These are phyloP conservation scores for Castanea mollissima DNA, from an alignment of 306 rosid species.

Conservation along the genomic window DNA sequence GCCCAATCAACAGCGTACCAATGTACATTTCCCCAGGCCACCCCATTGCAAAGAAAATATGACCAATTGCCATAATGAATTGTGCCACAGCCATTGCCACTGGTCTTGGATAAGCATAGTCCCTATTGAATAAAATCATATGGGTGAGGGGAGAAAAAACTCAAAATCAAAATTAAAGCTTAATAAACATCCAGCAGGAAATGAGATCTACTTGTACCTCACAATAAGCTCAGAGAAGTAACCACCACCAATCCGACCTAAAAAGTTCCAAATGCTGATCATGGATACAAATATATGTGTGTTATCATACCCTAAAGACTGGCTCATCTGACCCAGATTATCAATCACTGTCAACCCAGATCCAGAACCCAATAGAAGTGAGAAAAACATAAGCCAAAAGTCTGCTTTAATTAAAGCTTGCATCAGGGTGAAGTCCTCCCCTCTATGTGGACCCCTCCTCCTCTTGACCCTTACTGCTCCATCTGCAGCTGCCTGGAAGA, in stretches of 20 bases:
- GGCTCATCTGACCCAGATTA: constrained; percentile 86
- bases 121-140: constrained; percentile 49
- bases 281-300: constrained; percentile 77
- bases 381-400: constrained; percentile 84
- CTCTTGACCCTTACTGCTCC: constrained; percentile 92
- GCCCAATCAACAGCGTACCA: constrained; percentile 72
- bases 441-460: constrained; percentile 79
- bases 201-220: constrained; percentile 49
- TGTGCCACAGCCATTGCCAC: constrained; percentile 78
- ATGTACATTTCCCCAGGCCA: constrained; percentile 87
- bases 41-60: constrained; percentile 70
- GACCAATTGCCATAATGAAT: constrained; percentile 76
- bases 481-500: constrained; percentile 60
- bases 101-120: constrained; percentile 76
- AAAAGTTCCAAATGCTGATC: constrained; percentile 97
- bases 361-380: constrained; percentile 87
- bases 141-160: neutral
- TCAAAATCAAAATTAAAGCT: neutral
- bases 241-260: constrained; percentile 94
- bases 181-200: neutral
- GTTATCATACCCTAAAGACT: constrained; percentile 65
- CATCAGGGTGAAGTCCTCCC: constrained; percentile 81
- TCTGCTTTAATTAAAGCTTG: constrained; percentile 95
- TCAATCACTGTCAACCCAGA: constrained; percentile 88
- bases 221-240: constrained; percentile 84